Evolutionary conservation across 1,284 basidiomycete genomes (phyloP), one percentile per base, ranked within the genome.

Genomic region (Ceratobasidium sp.): DNA sequence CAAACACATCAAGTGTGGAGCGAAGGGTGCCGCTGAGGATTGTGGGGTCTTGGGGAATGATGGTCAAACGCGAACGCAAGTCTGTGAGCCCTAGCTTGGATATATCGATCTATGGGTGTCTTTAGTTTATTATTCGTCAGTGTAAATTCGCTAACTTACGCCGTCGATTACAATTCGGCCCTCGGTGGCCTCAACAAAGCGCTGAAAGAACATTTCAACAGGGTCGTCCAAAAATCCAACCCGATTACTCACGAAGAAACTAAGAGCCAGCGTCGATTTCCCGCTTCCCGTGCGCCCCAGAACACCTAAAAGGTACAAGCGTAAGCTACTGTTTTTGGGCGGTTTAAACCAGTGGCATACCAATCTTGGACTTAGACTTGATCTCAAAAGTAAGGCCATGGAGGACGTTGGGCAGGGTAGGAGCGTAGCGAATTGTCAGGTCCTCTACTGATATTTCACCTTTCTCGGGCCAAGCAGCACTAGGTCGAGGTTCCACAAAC

Each of bases 31-130:
- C 96, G 74, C 92, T 95, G 69, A 97, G 83, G 79, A 98, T 96
- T 0, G 92, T 95, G 0, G 95, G 95, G 80, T 96, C 94, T 89
- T 96, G 97, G 78, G 97, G 96, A 74, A 99, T 98, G 81, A 99
- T 97, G 2, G 95, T 97, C 75, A 97, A 85, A 75, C 86, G 89
- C 36, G 83, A 83, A 17, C 97, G 89, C 72, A 99, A 86, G 81
- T 97, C 95, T 0, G 92, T 92, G 45, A 98, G 84, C n/a, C 96
- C 95, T 76, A 98, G 89, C 78, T 88, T 88, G 47, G 93, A 86
- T 73, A 96, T 96, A 79, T 98, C 94, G 29, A 97, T n/a, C 71
- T 73, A 6, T 33, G 36, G 8, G 8, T 17, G 22, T 15, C 14
- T 19, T 64, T 27, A 51, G 24, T 50, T 19, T 22, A 22, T 9